Percentiles rank a stretch among this genome's conserved stretches.
Evolutionary conservation across 2,329 filamentous ascomycete genomes (phyloP).

Genomic region (Arthrobotrys pseudoclavata): DNA sequence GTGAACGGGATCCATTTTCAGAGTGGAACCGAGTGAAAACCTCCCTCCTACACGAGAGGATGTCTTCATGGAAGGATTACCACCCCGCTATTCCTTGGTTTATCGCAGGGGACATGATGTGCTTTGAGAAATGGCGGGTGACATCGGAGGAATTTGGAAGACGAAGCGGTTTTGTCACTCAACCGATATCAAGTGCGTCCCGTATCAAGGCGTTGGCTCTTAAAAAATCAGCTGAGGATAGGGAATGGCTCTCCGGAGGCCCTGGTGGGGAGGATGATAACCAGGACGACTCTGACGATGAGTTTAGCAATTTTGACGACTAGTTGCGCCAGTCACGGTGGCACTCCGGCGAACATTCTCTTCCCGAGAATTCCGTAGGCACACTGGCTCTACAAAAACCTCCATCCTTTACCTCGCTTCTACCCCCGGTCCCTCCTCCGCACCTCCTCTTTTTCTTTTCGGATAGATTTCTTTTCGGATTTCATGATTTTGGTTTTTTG

Average conservation of each 20-base stretch:
- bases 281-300: not conserved
- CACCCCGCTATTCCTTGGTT: not conserved
- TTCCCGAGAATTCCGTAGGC: too few relatives aligned
- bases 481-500: not conserved
- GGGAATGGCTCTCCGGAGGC: not conserved
- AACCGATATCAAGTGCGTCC: not conserved
- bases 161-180: slow-evolving; percentile 4
- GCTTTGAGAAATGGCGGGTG: slow-evolving; percentile 3
- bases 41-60: not conserved
- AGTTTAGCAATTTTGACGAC: not conserved
- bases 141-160: not conserved
- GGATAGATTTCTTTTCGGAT: too few relatives aligned
- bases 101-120: not conserved
- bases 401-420: too few relatives aligned
- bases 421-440: too few relatives aligned
- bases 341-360: too few relatives aligned
- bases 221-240: not conserved
- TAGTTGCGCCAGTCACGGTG: too few relatives aligned
- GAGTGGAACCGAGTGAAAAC: slow-evolving; percentile 22
- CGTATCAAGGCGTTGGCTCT: slow-evolving; percentile 3
- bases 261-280: not conserved
- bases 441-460: too few relatives aligned
- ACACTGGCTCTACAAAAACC: too few relatives aligned
- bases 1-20: not conserved
- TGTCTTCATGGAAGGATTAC: not conserved